Base-by-base conservation (phyloP, 495 filamentous ascomycete genomes). In the Bombardia bombarda region DNA sequence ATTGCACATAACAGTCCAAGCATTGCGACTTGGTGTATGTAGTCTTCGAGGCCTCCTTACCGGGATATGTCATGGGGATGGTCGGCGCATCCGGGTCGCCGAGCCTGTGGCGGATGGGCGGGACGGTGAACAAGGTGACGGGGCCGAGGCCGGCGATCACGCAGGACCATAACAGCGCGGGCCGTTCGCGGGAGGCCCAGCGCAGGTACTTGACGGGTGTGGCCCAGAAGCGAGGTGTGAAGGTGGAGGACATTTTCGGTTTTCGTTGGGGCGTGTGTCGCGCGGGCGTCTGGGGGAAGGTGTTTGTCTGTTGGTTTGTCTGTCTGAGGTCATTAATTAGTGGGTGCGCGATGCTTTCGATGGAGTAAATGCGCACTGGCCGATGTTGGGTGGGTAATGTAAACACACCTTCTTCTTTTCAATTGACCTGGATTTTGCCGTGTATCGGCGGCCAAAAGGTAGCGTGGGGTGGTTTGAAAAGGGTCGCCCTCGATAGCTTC, bases 41-140 rank as follows among this genome's bases (percentile, higher is more conserved):
- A n/a, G n/a, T n/a, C n/a, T n/a, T n/a, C n/a, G n/a, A n/a, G n/a
- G n/a, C n/a, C n/a, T n/a, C n/a, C 85, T 63, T 77, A 98, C 92
- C 74, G 38, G 92, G 92, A 74, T 96, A 98, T 55, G 87, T 90
- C 64, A 86, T 53, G 10, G 92, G 92, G 47, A 97, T 79, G 32
- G 71, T 75, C 54, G 79, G 63, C 20, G 80, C 72, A 32, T 80
- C 72, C 52, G 73, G 66, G 65, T 92, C 86, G 32, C 88, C 88
- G 22, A 95, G 64, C 13, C 56, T 62, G 23, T 66, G 69, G 49
- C 87, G 69, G 53, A 86, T 65, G 30, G 86, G 85, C 8, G 90
- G 86, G 10, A 83, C 79, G 18, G 66, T 65, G 26, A 83, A 46
- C 17, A 94, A 62, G 19, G 74, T 62, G 36, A 85, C 62, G 23